These are phyloP conservation scores for Anthoceros angustus DNA, from an alignment of 225 moss, liverwort and hornwort species.

Conservation along the genomic window DNA sequence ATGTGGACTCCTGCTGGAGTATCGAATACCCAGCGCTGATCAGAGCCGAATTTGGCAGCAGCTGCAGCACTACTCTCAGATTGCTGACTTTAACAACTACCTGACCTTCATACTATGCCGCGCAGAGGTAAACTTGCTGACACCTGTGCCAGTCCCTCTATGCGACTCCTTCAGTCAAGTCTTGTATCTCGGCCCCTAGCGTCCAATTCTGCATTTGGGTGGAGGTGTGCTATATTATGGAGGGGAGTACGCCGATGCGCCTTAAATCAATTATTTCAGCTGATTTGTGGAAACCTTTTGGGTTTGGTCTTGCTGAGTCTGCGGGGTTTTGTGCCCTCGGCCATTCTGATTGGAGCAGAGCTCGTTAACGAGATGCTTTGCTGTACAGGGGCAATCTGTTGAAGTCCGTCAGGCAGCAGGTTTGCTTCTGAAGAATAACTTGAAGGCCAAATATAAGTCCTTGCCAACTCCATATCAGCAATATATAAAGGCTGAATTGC, in stretches of 20 bases:
- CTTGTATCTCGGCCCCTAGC: too few species aligned
- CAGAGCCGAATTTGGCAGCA: constrained; percentile 99
- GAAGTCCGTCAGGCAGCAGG: constrained; percentile 96
- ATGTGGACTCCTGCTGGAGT: constrained; percentile 91
- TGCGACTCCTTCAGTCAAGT: too few species aligned
- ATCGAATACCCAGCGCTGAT: constrained; percentile 84
- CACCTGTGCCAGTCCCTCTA: neutral
- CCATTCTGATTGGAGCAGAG: neutral
- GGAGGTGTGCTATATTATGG: neutral
- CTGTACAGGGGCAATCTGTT: constrained; percentile 69
- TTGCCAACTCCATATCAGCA: constrained; percentile 67
- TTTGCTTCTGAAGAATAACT: constrained; percentile 96
- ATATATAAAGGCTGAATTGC: constrained; percentile 83
- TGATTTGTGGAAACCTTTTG: neutral
- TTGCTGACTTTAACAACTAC: constrained; percentile 98
- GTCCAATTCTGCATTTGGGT: neutral
- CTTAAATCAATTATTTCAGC: neutral
- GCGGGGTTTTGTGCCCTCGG: constrained; percentile 1
- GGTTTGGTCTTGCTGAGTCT: neutral
- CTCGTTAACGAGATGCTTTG: constrained; percentile 8
- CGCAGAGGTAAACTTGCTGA: constrained; percentile 49
- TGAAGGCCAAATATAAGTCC: constrained; percentile 66
- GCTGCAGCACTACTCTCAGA: constrained; percentile 83
- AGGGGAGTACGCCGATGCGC: too few species aligned
- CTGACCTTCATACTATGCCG: constrained; percentile 91